These are phyloP conservation scores for Tolypocladium inflatum DNA, from an alignment of 2,329 filamentous ascomycete genomes.

Conservation along the genomic window DNA sequence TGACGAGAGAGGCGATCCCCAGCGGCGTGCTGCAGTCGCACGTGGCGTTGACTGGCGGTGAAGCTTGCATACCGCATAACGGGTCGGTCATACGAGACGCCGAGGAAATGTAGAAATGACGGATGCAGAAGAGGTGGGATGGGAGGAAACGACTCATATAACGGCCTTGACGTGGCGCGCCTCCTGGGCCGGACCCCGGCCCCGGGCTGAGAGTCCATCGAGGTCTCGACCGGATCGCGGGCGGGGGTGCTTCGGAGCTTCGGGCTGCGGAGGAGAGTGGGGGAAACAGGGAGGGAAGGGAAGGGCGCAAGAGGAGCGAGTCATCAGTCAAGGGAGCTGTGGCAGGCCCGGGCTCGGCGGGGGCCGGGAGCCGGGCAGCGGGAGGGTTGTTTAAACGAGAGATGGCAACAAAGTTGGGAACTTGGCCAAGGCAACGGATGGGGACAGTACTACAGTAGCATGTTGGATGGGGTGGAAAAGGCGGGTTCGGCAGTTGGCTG, in stretches of 20 bases:
- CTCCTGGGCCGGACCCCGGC: slow-evolving; percentile 6
- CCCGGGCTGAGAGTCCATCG: slow-evolving; percentile 14
- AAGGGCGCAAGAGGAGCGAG: not conserved
- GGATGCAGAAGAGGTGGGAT: not conserved
- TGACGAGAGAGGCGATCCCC: not conserved
- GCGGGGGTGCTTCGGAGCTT: slow-evolving; percentile 8
- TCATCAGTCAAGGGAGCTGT: not conserved
- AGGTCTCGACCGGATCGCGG: slow-evolving; percentile 15
- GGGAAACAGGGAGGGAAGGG: not conserved
- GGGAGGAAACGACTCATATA: not conserved
- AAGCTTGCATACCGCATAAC: not conserved
- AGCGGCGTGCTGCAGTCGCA: not conserved
- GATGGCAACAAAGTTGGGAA: not conserved
- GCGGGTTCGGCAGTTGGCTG: not conserved
- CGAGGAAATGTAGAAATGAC: not conserved
- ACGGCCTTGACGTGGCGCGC: not conserved
- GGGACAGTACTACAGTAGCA: not conserved
- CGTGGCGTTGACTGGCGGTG: not conserved
- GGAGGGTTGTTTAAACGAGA: not conserved
- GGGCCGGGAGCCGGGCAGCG: not conserved
- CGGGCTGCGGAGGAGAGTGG: slow-evolving; percentile 1
- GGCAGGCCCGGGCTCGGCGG: not conserved
- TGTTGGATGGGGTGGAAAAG: not conserved
- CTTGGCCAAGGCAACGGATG: too few relatives aligned
- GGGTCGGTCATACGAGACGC: not conserved